Evolutionary conservation across 164 flowering plant genomes (phyloP).

Genomic region (Liquidambar formosana): DNA sequence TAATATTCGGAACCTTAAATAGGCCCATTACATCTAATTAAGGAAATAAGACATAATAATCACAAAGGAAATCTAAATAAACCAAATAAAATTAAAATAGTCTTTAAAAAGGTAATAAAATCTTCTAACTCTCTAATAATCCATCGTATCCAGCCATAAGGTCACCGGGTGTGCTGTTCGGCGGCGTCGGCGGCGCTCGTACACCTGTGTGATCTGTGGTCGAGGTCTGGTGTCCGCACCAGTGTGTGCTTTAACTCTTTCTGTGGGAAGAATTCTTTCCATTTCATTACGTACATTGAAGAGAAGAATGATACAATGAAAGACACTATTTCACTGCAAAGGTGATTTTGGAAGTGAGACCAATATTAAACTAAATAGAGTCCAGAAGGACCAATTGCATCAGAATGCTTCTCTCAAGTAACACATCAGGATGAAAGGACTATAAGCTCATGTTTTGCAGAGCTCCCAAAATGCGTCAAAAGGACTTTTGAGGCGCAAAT

Average conservation of each 20-base stretch:
- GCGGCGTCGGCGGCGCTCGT: too few species aligned
- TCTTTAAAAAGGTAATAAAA: too few species aligned
- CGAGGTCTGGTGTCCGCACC: too few species aligned
- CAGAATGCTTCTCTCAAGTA: background rate
- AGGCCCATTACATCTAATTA: too few species aligned
- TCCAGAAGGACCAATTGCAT: background rate
- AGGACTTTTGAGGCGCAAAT: background rate
- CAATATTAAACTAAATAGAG: conserved; percentile 5
- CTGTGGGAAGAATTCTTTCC: conserved; percentile 63
- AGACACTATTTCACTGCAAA: conserved; percentile 73
- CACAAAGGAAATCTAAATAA: too few species aligned
- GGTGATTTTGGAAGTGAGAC: background rate
- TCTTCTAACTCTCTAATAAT: too few species aligned
- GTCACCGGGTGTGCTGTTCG: too few species aligned
- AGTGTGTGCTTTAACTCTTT: conserved; percentile 61
- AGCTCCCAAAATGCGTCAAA: background rate
- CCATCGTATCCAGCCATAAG: too few species aligned
- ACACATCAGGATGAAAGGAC: background rate
- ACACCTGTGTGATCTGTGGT: too few species aligned
- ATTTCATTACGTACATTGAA: conserved; percentile 57
- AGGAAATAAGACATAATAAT: too few species aligned
- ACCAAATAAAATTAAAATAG: too few species aligned
- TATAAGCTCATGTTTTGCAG: background rate
- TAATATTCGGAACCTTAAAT: too few species aligned
- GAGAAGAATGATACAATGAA: conserved; percentile 65